phyloP scores from a whole-genome alignment of 2,329 filamentous ascomycete species.

The Phyllosticta citrichinensis region DNA sequence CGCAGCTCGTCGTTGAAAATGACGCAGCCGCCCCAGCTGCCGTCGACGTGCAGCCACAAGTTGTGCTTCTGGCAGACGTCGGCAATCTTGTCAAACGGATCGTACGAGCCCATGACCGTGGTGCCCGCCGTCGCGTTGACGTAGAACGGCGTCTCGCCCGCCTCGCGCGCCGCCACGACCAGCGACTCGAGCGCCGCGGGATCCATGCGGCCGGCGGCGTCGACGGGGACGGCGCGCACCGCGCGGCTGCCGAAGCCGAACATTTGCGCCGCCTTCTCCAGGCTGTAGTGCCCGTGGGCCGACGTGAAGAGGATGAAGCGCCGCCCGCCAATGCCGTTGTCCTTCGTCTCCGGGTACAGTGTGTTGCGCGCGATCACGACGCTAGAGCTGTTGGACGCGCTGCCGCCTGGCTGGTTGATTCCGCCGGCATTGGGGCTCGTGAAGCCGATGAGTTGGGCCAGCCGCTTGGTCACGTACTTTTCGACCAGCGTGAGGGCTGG shows the following conservation, averaged over 20 bases:
- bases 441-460: constrained; percentile 73
- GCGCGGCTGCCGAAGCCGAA: constrained; percentile 69
- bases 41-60: constrained; percentile 91
- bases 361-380: constrained; percentile 82
- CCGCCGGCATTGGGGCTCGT: constrained; percentile 58
- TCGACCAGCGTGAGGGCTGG: constrained; percentile 81
- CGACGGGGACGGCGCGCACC: constrained; percentile 67
- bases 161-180: constrained; percentile 49
- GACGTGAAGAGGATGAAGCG: constrained; percentile 81
- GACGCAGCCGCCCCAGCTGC: constrained; percentile 78
- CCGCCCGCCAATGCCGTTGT: constrained; percentile 51
- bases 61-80: constrained; percentile 59
- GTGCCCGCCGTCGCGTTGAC: constrained; percentile 94
- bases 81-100: constrained; percentile 63
- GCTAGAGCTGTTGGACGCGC: constrained; percentile 73
- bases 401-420: constrained; percentile 69
- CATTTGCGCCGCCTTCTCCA: constrained; percentile 90
- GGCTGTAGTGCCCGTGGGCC: constrained; percentile 83
- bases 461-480: constrained; percentile 62
- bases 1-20: constrained; percentile 56
- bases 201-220: constrained; percentile 62
- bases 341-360: constrained; percentile 70
- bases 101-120: constrained; percentile 83
- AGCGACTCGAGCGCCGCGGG: constrained; percentile 53
- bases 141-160: constrained; percentile 78